A percentile compares a stretch with the other conserved stretches of the same genome.
phyloP scores from a whole-genome alignment of 495 filamentous ascomycete genomes.

The Diplogelasinospora grovesii region DNA sequence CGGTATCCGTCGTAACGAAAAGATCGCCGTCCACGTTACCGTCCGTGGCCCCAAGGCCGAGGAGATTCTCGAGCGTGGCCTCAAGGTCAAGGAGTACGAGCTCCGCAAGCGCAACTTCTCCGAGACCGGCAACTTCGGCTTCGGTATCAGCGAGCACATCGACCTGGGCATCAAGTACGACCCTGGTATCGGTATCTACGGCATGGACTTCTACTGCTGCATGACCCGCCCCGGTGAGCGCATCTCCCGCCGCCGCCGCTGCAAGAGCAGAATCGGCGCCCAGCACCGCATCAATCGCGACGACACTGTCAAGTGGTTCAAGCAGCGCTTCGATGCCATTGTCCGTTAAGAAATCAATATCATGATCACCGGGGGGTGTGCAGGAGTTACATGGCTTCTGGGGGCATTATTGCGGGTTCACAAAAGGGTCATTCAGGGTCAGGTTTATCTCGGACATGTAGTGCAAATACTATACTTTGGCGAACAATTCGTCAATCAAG shows the following conservation, averaged over 20 bases:
- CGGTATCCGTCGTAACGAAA: constrained; percentile 99
- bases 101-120: constrained; percentile 98
- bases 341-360: constrained; percentile 60
- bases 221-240: constrained; percentile 98
- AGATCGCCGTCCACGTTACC: constrained; percentile 99
- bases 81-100: constrained; percentile 99
- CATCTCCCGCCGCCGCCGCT: constrained; percentile 88
- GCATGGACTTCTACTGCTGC: constrained; percentile 99
- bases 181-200: constrained; percentile 98
- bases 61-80: constrained; percentile 99
- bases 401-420: too few species aligned
- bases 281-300: constrained; percentile 84
- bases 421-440: too few species aligned
- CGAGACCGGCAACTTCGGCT: constrained; percentile 99
- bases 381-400: too few species aligned
- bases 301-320: constrained; percentile 99
- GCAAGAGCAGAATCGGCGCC: constrained; percentile 76
- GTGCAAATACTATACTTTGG: constrained; percentile 20
- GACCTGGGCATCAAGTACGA: constrained; percentile 99
- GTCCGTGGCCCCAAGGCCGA: constrained; percentile 99
- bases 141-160: constrained; percentile 99
- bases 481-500: constrained; percentile 28
- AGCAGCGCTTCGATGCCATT: constrained; percentile 97
- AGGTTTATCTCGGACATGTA: constrained; percentile 20
- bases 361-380: too few species aligned